Evolutionary conservation across 2,329 filamentous ascomycete genomes (phyloP).

Genomic region (Scleromitrula shiraiana): DNA sequence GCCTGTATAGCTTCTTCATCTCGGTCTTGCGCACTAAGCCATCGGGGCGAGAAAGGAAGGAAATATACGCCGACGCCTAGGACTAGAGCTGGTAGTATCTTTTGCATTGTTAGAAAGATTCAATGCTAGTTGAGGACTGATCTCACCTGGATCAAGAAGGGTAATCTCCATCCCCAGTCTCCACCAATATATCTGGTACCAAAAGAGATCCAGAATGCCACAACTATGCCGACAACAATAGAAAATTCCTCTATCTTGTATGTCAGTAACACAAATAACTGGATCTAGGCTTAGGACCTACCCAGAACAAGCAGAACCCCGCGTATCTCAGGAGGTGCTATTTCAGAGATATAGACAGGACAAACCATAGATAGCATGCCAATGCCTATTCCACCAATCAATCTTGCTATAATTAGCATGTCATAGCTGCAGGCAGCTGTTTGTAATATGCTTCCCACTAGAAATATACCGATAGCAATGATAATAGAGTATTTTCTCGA

Average conservation of each 20-base stretch:
- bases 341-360: slow-evolving; percentile 42
- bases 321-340: slow-evolving; percentile 34
- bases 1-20: slow-evolving; percentile 40
- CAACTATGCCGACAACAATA: slow-evolving; percentile 37
- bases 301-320: slow-evolving; percentile 14
- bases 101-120: slow-evolving; percentile 12
- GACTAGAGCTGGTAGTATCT: slow-evolving; percentile 23
- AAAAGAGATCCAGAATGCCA: slow-evolving; percentile 38
- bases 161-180: slow-evolving; percentile 29
- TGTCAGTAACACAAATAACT: not conserved
- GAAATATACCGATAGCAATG: slow-evolving; percentile 42
- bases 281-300: not conserved
- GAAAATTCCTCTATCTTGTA: slow-evolving; percentile 26
- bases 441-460: slow-evolving; percentile 42
- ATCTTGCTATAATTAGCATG: slow-evolving; percentile 41
- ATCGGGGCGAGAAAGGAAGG: slow-evolving; percentile 40
- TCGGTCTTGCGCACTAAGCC: slow-evolving; percentile 36
- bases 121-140: too few species aligned
- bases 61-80: slow-evolving; percentile 34
- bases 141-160: slow-evolving; percentile 14
- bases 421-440: slow-evolving; percentile 41
- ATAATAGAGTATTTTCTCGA: slow-evolving; percentile 45
- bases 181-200: slow-evolving; percentile 33
- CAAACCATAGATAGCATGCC: slow-evolving; percentile 39
- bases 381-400: slow-evolving; percentile 40